Evolutionary conservation across 2,329 filamentous ascomycete genomes (phyloP).

Genomic region (Colletotrichum coccodes): DNA sequence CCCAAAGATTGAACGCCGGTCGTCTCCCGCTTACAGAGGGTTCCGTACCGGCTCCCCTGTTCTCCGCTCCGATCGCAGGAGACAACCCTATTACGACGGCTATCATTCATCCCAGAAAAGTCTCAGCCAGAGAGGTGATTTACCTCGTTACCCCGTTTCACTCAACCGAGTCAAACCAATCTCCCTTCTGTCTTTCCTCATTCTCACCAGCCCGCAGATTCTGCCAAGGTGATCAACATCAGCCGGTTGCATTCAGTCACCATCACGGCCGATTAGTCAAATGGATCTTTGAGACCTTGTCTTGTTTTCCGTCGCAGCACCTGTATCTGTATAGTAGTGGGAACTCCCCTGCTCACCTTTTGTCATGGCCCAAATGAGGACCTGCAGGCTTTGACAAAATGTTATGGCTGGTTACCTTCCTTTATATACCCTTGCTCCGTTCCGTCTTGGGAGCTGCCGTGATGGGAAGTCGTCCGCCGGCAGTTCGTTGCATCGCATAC

Average conservation of each 20-base stretch:
- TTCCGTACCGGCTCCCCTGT: neutral
- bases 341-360: neutral
- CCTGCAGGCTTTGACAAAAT: neutral
- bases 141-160: neutral
- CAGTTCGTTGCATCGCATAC: constrained; percentile 32
- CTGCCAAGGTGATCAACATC: constrained; percentile 23
- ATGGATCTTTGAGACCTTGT: neutral
- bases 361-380: neutral
- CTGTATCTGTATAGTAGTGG: neutral
- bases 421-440: neutral
- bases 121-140: neutral
- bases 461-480: constrained; percentile 30
- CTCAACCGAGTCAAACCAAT: neutral
- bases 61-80: neutral
- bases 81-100: constrained; percentile 24
- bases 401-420: constrained; percentile 3
- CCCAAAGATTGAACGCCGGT: neutral
- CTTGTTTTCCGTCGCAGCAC: neutral
- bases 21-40: constrained; percentile 2
- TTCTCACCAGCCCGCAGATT: neutral
- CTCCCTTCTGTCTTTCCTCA: neutral
- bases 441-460: constrained; percentile 29
- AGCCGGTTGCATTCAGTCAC: neutral
- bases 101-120: neutral
- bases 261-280: neutral